Percentiles rank a stretch among this genome's conserved stretches.
Conservation (phyloP, 169 alveolate genomes). For the Cryptosporidium xiaoi region DNA sequence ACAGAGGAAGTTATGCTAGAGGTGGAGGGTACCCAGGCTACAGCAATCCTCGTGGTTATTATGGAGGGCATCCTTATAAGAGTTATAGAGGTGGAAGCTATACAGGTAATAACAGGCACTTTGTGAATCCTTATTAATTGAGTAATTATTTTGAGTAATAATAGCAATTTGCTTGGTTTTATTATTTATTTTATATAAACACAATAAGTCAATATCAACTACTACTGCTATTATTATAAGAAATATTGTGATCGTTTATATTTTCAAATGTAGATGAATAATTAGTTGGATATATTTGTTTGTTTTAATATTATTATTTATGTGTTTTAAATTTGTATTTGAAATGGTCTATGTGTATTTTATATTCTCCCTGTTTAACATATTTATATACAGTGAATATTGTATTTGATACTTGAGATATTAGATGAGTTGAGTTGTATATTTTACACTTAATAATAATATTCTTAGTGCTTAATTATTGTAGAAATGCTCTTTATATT, state of each 20-base stretch:
- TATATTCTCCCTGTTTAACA: too few species aligned
- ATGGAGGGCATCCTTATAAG: slow-evolving; percentile 43
- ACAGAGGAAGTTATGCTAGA: slow-evolving; percentile 18
- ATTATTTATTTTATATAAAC: too few species aligned
- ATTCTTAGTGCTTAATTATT: too few species aligned
- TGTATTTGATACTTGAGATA: too few species aligned
- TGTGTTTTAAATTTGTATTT: background rate
- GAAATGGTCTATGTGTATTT: too few species aligned
- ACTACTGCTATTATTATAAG: background rate
- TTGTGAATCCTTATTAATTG: slow-evolving; percentile 54
- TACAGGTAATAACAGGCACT: slow-evolving; percentile 36
- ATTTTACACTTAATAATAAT: too few species aligned
- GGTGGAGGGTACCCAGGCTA: slow-evolving; percentile 2
- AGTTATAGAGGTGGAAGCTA: slow-evolving; percentile 36
- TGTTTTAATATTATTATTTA: background rate
- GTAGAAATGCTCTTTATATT: too few species aligned
- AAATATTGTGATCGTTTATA: background rate
- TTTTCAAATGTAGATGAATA: background rate
- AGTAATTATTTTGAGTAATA: background rate
- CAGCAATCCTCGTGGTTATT: slow-evolving; percentile 48
- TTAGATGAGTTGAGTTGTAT: too few species aligned
- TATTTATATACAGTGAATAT: too few species aligned
- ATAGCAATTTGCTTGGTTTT: background rate
- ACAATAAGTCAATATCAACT: background rate
- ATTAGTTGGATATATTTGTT: background rate